Evolutionary conservation across 306 rosid species (phyloP), one percentile per base, ranked within the genome.

Genomic region (Lathyrus tuberosus): DNA sequence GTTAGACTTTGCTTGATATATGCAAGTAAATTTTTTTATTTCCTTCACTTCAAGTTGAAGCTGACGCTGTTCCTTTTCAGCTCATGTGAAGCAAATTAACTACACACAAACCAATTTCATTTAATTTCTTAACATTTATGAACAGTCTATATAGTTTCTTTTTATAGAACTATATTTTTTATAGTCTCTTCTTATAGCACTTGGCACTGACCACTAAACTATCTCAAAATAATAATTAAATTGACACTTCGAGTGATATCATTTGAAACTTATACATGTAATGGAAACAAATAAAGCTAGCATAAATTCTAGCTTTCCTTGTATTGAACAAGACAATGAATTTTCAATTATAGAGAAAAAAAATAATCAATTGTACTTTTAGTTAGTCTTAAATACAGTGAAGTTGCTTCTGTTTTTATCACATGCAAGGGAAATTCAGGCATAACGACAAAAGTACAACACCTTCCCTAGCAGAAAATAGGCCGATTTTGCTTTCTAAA

Each of bases 161-260:
- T 22, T 59, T 71, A 49, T 75, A 52, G 67, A 11, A 53, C 15
- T 52, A 18, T 53, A 20, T 22, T 43, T 53, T 53, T 53, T 6
- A 57, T 15, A 26, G 40, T 30, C 18, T 26, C 4, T 26, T 57
- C 5, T 57, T 24, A 57, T 57, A 57, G 70, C 38, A 76, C 61
- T 66, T 76, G 68, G 24, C 67, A 68, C 73, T 71, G 62, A 77
- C 81, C 81, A 67, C 81, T 71, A 76, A 58, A 48, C 84, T 66
- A 69, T 51, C 48, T 40, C 28, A 9, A 9, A n/a, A 73, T 62
- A 69, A 6, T n/a, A 26, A 61, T 51, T 18, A 56, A 65, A 70
- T 57, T 70, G 71, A 75, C 80, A 75, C 65, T 74, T 74, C n/a
- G 5, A 53, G 17, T 63, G 17, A 17, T 65, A 46, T 71, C 62